A percentile compares a stretch with the other conserved stretches of the same genome.
Conservation (phyloP, 2,329 filamentous ascomycete species). For the Monosporascus sp. region DNA sequence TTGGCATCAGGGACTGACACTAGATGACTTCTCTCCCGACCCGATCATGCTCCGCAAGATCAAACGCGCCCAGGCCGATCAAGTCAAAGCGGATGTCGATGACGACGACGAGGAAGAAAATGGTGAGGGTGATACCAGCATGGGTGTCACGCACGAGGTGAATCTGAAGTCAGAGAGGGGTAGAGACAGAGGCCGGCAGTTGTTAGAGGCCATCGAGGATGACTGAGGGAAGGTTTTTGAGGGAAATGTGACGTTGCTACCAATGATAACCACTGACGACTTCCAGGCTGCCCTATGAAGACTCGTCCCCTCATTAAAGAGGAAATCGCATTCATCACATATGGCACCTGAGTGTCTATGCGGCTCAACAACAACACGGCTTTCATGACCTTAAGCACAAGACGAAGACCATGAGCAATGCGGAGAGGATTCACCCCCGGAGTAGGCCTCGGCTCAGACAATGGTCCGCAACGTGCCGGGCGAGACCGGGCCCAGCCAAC, state of each 20-base stretch:
- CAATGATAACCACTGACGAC: too few species aligned
- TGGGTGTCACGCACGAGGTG: slow-evolving; percentile 8
- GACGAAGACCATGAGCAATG: too few species aligned
- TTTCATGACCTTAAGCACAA: background rate
- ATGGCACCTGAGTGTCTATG: too few species aligned
- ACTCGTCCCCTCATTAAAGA: too few species aligned
- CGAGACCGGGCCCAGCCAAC: background rate
- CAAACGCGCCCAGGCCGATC: slow-evolving; percentile 41
- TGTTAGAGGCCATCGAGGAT: slow-evolving; percentile 10
- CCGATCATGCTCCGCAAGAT: slow-evolving; percentile 53
- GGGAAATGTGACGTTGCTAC: background rate
- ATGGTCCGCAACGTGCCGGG: background rate
- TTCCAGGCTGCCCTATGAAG: too few species aligned
- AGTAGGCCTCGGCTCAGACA: too few species aligned
- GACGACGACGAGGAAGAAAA: slow-evolving; percentile 24
- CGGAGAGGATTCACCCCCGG: too few species aligned
- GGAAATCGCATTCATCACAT: too few species aligned
- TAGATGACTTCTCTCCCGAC: slow-evolving; percentile 52
- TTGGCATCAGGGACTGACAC: slow-evolving; percentile 38
- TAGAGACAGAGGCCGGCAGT: slow-evolving; percentile 10
- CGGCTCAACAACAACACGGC: too few species aligned
- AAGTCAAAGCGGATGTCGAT: slow-evolving; percentile 29
- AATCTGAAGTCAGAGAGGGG: slow-evolving; percentile 17
- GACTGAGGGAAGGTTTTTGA: background rate
- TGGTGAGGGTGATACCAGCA: slow-evolving; percentile 18